Base-by-base conservation (phyloP, 2,329 filamentous ascomycete species). In the Pseudogymnoascus sp. region DNA sequence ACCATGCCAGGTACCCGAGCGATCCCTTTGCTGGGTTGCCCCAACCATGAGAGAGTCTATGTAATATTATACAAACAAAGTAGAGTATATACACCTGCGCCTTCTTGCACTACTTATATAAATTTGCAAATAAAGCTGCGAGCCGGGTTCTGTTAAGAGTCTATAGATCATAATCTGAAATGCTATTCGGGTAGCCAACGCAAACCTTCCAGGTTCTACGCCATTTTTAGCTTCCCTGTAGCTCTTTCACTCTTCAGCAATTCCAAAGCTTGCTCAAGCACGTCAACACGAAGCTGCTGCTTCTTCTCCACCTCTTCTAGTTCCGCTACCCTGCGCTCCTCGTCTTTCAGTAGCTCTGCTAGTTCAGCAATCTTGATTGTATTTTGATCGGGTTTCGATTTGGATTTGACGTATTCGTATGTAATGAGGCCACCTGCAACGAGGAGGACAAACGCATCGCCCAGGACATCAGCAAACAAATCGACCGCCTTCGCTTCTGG, bases 401-500 rank as follows among this genome's bases (percentile, higher is more conserved):
- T 78, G 6, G 82, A 76, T 67, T 79, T 82, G 72, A 83, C 82
- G 66, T 83, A 86, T 74, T 88, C 85, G 72, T 84, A 88, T 37
- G 87, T 74, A 63, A 88, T 80, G 60, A 88, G 72, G 18, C 73
- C 79, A 12, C 78, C 76, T 5, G 84, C 85, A 25, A 88, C 84
- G 5, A 79, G 70, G 18, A 88, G 77, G 65, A 88, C 87, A 70
- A 88, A 88, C 14, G 77, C 75, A 67, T 88, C 85, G 42, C 85
- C 85, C 60, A 85, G 76, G 14, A 88, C 85, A 69, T 88, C 85
- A 43, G 85, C 86, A 68, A 88, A 88, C 6, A 88, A 75, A 69
- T 88, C 85, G 9, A 88, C 85, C 7, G 85, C 85, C 73, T 88
- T 88, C 14, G 74, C 78, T 70, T 88, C 85, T 8, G 85, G 84